Percentiles rank a stretch among this genome's conserved stretches.
These are phyloP conservation scores for Podaxis sp. DNA, from an alignment of 768 basidiomycete species.

Conservation along the genomic window DNA sequence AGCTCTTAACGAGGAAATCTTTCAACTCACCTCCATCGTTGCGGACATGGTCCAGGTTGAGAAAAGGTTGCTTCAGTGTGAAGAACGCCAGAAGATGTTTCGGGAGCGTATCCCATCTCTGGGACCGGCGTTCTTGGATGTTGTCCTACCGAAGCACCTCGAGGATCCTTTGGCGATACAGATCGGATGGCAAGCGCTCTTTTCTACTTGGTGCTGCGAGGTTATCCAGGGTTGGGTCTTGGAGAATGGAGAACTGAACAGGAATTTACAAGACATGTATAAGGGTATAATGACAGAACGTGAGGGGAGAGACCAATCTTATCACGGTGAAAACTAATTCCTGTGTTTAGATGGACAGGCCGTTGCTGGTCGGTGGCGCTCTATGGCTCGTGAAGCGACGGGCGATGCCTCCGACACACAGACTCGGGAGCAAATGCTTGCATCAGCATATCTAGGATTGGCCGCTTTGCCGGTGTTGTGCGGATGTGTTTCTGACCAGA, in stretches of 20 bases:
- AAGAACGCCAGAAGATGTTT: neutral
- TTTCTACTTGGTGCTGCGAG: neutral
- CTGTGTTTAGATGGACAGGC: slow-evolving; percentile 35
- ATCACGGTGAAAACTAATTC: neutral
- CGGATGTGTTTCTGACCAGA: neutral
- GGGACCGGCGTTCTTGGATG: neutral
- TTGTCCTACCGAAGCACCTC: neutral
- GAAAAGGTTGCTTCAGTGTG: neutral
- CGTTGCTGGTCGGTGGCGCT: slow-evolving; percentile 38
- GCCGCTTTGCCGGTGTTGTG: neutral
- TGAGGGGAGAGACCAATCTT: neutral
- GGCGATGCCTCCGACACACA: slow-evolving; percentile 1
- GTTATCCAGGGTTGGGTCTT: neutral
- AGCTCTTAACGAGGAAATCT: slow-evolving; percentile 42
- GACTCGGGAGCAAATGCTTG: neutral
- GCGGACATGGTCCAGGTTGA: slow-evolving; percentile 23
- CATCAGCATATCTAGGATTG: neutral
- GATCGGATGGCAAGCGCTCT: slow-evolving; percentile 10
- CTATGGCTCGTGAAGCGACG: slow-evolving; percentile 26
- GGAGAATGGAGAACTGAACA: neutral
- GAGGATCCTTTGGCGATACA: slow-evolving; percentile 3
- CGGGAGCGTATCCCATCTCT: neutral
- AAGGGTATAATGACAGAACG: neutral
- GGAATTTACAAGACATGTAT: neutral
- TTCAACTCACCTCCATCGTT: slow-evolving; percentile 41